These are phyloP conservation scores for Mycena kentingensis DNA, from an alignment of 768 basidiomycete species.

Conservation along the genomic window DNA sequence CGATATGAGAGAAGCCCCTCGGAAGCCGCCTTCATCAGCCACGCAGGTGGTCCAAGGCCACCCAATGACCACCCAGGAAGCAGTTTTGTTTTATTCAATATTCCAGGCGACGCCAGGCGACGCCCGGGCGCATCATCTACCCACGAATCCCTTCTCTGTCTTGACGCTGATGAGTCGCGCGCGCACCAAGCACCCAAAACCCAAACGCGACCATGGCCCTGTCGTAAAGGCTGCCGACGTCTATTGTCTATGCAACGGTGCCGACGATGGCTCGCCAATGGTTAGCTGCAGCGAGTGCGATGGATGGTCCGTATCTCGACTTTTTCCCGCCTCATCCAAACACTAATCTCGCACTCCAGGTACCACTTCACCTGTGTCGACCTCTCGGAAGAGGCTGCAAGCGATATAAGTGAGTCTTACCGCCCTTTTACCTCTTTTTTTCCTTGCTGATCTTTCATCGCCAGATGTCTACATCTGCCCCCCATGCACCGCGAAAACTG, in stretches of 20 bases:
- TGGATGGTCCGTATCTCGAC: slow-evolving; percentile 66
- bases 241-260: slow-evolving; percentile 66
- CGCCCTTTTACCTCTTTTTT: background rate
- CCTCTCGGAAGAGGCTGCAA: slow-evolving; percentile 63
- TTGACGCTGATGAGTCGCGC: slow-evolving; percentile 1
- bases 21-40: background rate
- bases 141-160: too few relatives aligned
- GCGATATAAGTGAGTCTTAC: slow-evolving; percentile 71
- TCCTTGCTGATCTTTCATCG: slow-evolving; percentile 7
- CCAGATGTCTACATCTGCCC: slow-evolving; percentile 41
- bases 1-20: background rate
- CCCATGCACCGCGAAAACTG: slow-evolving; percentile 60
- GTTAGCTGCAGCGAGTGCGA: slow-evolving; percentile 70
- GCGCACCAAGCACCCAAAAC: slow-evolving; percentile 11
- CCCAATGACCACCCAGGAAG: background rate
- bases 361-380: slow-evolving; percentile 82
- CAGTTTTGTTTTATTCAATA: too few relatives aligned
- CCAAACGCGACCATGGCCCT: slow-evolving; percentile 21
- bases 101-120: too few relatives aligned
- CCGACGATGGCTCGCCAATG: slow-evolving; percentile 83
- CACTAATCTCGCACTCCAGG: slow-evolving; percentile 44
- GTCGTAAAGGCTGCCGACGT: slow-evolving; percentile 21
- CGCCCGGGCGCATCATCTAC: too few relatives aligned
- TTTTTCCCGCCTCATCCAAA: background rate
- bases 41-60: too few relatives aligned